phyloP scores from a whole-genome alignment of 2,329 filamentous ascomycete genomes.

The Allantophomopsis lycopodina region DNA sequence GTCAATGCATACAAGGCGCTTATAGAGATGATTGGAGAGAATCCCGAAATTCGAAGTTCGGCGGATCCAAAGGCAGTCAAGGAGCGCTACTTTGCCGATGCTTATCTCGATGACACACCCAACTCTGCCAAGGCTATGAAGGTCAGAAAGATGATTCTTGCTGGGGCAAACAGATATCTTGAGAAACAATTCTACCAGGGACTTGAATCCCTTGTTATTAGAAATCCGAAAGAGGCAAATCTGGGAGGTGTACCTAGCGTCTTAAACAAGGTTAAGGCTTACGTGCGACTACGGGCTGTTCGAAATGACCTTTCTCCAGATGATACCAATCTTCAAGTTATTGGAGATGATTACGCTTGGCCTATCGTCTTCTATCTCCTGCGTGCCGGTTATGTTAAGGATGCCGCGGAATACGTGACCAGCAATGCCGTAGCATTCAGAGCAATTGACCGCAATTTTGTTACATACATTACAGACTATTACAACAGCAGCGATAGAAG shows the following conservation, averaged over 20 bases:
- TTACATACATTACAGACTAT: constrained; percentile 76
- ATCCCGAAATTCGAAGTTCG: constrained; percentile 40
- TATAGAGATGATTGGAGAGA: constrained; percentile 65
- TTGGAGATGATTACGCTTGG: constrained; percentile 81
- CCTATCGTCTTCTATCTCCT: constrained; percentile 87
- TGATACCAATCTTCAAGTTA: constrained; percentile 65
- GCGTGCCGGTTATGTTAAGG: constrained; percentile 68
- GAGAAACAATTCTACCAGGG: constrained; percentile 71
- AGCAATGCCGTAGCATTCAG: constrained; percentile 70
- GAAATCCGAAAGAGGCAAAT: constrained; percentile 77
- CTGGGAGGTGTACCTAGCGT: constrained; percentile 80
- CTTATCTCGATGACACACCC: constrained; percentile 63
- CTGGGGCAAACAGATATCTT: constrained; percentile 65
- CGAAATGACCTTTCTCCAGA: constrained; percentile 78
- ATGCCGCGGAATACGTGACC: constrained; percentile 79
- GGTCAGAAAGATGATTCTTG: constrained; percentile 67
- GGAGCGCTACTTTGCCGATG: constrained; percentile 62
- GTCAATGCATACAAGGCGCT: constrained; percentile 74
- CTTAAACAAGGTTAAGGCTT: constrained; percentile 83
- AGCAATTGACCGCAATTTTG: constrained; percentile 81
- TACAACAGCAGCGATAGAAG: constrained; percentile 63
- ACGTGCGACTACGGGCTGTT: constrained; percentile 66
- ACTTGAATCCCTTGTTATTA: constrained; percentile 64
- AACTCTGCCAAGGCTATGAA: constrained; percentile 49
- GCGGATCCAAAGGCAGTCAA: constrained; percentile 50